phyloP scores from a whole-genome alignment of 768 basidiomycete species.

The Tricholoma sp. region DNA sequence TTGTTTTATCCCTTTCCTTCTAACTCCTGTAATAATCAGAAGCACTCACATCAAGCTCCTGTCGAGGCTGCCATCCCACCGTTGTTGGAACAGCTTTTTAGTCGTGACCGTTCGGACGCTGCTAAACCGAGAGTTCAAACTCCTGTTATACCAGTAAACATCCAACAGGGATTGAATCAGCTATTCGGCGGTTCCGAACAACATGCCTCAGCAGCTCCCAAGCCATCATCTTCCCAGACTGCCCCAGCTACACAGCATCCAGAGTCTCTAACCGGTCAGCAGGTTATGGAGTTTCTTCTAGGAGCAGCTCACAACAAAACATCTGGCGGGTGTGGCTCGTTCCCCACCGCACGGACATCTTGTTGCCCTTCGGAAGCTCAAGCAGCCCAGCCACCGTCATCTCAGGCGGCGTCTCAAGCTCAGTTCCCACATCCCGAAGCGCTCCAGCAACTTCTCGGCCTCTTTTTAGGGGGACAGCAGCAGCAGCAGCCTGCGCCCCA shows the following conservation, averaged over 20 bases:
- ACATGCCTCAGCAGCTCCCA: background rate
- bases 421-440: background rate
- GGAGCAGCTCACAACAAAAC: background rate
- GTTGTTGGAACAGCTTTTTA: background rate
- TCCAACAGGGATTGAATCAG: background rate
- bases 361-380: background rate
- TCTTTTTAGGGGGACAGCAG: constrained; percentile 8
- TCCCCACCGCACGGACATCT: background rate
- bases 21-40: background rate
- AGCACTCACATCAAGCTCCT: background rate
- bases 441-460: constrained; percentile 8
- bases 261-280: constrained; percentile 6
- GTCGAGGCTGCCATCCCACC: background rate
- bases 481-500: background rate
- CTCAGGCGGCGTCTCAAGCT: background rate
- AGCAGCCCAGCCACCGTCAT: background rate
- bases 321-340: background rate
- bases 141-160: background rate
- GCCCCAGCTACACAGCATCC: background rate
- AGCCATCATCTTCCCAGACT: background rate
- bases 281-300: constrained; percentile 11
- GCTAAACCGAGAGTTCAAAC: background rate
- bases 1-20: no score
- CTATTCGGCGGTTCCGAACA: background rate
- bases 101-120: background rate